These are phyloP conservation scores for Opeltia flavorubescens DNA, from an alignment of 495 filamentous ascomycete species.

Conservation along the genomic window DNA sequence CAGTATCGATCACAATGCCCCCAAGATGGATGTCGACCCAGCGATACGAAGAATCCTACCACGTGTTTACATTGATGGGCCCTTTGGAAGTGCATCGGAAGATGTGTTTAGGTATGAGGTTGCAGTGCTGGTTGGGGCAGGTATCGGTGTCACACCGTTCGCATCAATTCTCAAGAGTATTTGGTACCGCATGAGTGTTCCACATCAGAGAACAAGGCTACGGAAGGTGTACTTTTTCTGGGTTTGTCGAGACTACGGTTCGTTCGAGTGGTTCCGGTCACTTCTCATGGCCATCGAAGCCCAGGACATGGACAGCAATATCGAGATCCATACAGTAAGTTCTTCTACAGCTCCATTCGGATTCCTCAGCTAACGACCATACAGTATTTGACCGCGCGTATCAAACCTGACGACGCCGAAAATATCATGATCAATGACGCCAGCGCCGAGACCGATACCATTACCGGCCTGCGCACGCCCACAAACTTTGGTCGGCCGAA, in stretches of 20 bases:
- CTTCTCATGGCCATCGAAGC: constrained; percentile 68
- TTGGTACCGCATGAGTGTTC: constrained; percentile 78
- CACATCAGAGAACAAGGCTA: constrained; percentile 56
- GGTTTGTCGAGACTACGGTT: constrained; percentile 66
- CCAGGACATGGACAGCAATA: constrained; percentile 64
- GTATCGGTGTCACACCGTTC: constrained; percentile 63
- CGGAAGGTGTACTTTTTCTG: constrained; percentile 79
- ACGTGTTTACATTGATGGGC: constrained; percentile 63
- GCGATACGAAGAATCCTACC: constrained; percentile 56
- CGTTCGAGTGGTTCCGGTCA: constrained; percentile 72
- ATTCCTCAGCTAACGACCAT: neutral
- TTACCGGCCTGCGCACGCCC: constrained; percentile 58
- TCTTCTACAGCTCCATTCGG: neutral
- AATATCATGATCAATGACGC: constrained; percentile 80
- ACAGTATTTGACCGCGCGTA: constrained; percentile 57
- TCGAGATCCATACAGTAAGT: constrained; percentile 51
- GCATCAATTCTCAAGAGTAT: constrained; percentile 71
- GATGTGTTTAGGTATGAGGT: constrained; percentile 67
- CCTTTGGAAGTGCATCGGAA: constrained; percentile 65
- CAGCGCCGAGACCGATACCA: constrained; percentile 62
- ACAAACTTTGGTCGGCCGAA: constrained; percentile 69
- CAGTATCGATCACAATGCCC: constrained; percentile 43
- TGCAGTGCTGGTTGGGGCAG: constrained; percentile 52
- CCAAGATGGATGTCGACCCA: constrained; percentile 43
- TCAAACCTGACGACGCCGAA: constrained; percentile 64